Evolutionary conservation across 805 yeast genomes (phyloP).

Genomic region (Kazachstania bromeliacearum): DNA sequence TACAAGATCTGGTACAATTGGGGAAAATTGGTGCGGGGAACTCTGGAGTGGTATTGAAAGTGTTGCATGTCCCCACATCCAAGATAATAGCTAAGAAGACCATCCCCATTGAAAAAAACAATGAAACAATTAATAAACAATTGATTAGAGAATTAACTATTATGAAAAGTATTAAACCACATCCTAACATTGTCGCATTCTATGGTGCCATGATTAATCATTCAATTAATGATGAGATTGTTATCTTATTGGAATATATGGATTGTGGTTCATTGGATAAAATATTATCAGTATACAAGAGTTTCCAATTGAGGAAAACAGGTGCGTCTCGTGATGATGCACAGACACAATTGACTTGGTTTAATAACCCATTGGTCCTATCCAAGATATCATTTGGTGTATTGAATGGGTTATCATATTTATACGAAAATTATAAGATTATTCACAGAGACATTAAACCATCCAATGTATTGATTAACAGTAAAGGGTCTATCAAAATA

Average conservation of each 20-base stretch:
- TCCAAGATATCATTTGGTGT: constrained; percentile 70
- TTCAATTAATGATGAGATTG: constrained; percentile 47
- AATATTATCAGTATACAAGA: constrained; percentile 51
- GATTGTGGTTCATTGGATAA: constrained; percentile 90
- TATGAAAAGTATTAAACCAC: constrained; percentile 76
- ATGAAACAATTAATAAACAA: constrained; percentile 36
- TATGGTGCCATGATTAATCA: constrained; percentile 79
- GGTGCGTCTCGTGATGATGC: background rate
- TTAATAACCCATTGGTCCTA: constrained; percentile 44
- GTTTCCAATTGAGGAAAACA: constrained; percentile 27
- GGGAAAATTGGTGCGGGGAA: constrained; percentile 85
- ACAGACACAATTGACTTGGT: constrained; percentile 18
- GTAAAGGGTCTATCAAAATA: constrained; percentile 77
- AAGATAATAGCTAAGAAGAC: constrained; percentile 84
- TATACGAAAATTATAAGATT: constrained; percentile 76
- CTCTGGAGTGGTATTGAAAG: constrained; percentile 86
- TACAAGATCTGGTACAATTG: constrained; percentile 63
- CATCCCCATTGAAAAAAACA: constrained; percentile 77
- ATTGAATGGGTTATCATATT: constrained; percentile 67
- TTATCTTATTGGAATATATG: constrained; percentile 92
- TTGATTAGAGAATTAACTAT: constrained; percentile 82
- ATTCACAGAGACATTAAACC: constrained; percentile 96
- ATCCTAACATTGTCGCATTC: constrained; percentile 75
- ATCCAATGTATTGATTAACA: constrained; percentile 80
- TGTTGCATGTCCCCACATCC: constrained; percentile 80